A percentile compares a stretch with the other conserved stretches of the same genome.
Conservation (phyloP, 441 rosid genomes). For the Erodium moschatum region DNA sequence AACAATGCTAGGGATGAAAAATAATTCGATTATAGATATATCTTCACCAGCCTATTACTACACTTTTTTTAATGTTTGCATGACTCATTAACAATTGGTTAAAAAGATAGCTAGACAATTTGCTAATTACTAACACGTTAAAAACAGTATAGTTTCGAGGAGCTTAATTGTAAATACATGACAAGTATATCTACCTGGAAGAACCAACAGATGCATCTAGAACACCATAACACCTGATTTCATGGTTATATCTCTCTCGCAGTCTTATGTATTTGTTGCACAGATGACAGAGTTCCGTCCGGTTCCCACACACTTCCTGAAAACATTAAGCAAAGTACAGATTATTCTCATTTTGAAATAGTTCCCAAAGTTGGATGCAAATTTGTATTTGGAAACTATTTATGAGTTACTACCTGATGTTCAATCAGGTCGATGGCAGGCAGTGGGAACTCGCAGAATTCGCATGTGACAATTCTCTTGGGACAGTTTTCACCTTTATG, state of each 20-base stretch:
- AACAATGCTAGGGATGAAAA: no score
- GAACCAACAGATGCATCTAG: conserved; percentile 48
- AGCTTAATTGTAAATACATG: not conserved
- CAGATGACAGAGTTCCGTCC: conserved; percentile 86
- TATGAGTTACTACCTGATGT: conserved; percentile 61
- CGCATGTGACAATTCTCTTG: conserved; percentile 77
- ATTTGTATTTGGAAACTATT: not conserved
- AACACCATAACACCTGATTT: conserved; percentile 55
- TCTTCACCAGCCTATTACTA: not conserved
- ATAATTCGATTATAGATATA: not conserved
- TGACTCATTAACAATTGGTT: not conserved
- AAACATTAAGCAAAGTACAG: conserved; percentile 12
- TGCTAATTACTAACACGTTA: not conserved
- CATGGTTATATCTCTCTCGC: conserved; percentile 74
- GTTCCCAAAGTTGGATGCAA: not conserved
- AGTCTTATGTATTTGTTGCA: conserved; percentile 81
- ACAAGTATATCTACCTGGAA: conserved; percentile 52
- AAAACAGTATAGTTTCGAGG: not conserved
- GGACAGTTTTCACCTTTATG: conserved; percentile 86
- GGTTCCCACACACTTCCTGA: conserved; percentile 90
- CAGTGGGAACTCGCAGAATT: conserved; percentile 88
- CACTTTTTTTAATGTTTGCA: not conserved
- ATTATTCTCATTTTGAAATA: not conserved
- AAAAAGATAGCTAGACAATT: not conserved
- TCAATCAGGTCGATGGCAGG: conserved; percentile 79